A percentile compares a stretch with the other conserved stretches of the same genome.
These are phyloP conservation scores for Chaetomium olivaceum DNA, from an alignment of 2,329 filamentous ascomycete species.

Conservation along the genomic window DNA sequence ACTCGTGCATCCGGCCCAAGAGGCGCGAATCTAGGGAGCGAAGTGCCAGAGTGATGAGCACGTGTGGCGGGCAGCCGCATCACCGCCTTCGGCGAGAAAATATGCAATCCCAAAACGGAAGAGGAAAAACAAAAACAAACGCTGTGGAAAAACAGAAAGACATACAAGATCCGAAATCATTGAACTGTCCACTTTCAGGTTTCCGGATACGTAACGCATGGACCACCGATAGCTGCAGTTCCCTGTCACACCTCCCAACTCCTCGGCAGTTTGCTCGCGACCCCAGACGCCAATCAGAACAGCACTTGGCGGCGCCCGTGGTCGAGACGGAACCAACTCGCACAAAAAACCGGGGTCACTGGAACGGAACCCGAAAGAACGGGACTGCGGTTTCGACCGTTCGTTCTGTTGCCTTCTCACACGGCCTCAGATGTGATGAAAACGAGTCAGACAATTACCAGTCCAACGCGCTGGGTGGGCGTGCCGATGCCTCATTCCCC, in stretches of 20 bases:
- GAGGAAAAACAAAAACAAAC: background rate
- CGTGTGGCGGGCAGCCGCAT: background rate
- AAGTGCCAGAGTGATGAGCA: background rate
- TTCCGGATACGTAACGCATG: slow-evolving; percentile 2
- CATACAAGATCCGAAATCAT: too few relatives aligned
- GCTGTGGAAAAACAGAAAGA: background rate
- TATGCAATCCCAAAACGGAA: background rate
- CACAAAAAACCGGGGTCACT: background rate
- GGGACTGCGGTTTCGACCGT: background rate
- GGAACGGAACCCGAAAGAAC: background rate
- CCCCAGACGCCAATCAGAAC: slow-evolving; percentile 12
- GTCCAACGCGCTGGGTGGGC: background rate
- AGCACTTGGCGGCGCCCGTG: background rate
- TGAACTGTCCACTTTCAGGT: background rate
- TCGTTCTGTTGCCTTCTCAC: background rate
- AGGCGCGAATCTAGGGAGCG: background rate
- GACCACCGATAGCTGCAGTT: background rate
- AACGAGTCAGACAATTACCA: background rate
- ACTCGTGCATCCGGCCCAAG: slow-evolving; percentile 17
- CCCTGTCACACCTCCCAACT: background rate
- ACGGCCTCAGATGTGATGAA: background rate
- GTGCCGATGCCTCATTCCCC: background rate
- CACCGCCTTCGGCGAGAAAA: background rate
- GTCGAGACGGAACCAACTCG: background rate
- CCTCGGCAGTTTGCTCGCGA: slow-evolving; percentile 13